These are phyloP conservation scores for Aristolochia contorta DNA, from an alignment of 164 flowering plant genomes.

Conservation along the genomic window DNA sequence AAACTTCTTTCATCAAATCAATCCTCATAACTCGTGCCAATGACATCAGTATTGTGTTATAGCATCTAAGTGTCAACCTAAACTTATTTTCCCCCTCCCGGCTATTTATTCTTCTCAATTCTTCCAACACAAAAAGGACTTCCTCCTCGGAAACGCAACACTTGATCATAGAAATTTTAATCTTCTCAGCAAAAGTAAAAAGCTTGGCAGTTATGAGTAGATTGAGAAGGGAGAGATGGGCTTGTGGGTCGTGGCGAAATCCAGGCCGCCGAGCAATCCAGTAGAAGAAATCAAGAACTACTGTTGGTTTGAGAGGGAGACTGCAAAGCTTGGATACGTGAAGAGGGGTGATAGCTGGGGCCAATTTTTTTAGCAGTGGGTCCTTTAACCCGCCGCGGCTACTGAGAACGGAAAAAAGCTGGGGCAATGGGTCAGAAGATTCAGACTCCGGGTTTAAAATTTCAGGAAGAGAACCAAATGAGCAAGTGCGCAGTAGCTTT, in stretches of 20 bases:
- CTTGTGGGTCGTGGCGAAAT: constrained; percentile 39
- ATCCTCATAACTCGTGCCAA: constrained; percentile 45
- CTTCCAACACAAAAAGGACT: constrained; percentile 26
- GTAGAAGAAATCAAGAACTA: constrained; percentile 51
- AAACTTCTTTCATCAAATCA: constrained; percentile 51
- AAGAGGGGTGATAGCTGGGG: constrained; percentile 37
- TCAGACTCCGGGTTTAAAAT: constrained; percentile 10
- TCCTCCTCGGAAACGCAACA: constrained; percentile 34
- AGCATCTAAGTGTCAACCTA: constrained; percentile 39
- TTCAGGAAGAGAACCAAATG: constrained; percentile 8
- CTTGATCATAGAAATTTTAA: constrained; percentile 45
- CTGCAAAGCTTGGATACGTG: constrained; percentile 39
- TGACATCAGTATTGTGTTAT: constrained; percentile 45
- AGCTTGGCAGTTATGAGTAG: constrained; percentile 31
- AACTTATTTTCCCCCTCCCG: constrained; percentile 16
- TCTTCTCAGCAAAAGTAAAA: constrained; percentile 31
- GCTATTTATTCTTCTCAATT: constrained; percentile 28
- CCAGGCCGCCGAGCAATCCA: constrained; percentile 35
- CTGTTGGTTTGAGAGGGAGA: constrained; percentile 33
- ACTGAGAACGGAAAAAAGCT: constrained; percentile 31
- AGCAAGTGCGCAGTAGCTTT: no score
- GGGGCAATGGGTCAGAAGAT: constrained; percentile 17
- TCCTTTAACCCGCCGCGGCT: constrained; percentile 48
- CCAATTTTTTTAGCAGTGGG: constrained; percentile 36
- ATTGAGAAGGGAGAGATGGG: constrained; percentile 33